These are phyloP conservation scores for Naumovozyma dairenensis DNA, from an alignment of 805 yeast species.

Conservation along the genomic window DNA sequence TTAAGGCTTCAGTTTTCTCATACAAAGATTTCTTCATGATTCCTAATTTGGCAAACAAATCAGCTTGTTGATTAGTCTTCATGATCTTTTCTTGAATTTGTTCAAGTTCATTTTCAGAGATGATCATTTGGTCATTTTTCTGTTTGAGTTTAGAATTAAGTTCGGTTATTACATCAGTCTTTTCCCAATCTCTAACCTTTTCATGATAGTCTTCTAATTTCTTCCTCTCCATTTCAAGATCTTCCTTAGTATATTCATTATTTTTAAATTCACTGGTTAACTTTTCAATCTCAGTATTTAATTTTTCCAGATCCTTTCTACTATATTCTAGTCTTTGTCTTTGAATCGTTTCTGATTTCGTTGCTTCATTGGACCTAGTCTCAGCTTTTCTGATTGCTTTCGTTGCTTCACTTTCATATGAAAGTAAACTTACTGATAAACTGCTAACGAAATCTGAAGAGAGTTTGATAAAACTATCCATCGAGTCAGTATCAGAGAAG, in stretches of 20 bases:
- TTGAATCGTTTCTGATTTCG: slow-evolving; percentile 22
- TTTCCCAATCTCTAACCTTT: slow-evolving; percentile 28
- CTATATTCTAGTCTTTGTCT: slow-evolving; percentile 32
- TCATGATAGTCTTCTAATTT: slow-evolving; percentile 33
- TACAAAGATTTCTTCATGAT: slow-evolving; percentile 23
- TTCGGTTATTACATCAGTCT: slow-evolving; percentile 19
- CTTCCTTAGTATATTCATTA: slow-evolving; percentile 36
- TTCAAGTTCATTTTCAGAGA: slow-evolving; percentile 41
- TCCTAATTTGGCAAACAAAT: slow-evolving; percentile 43
- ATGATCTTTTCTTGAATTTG: slow-evolving; percentile 41
- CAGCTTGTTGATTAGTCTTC: slow-evolving; percentile 47
- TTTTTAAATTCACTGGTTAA: slow-evolving; percentile 33
- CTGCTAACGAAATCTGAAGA: not conserved
- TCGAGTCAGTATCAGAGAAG: not conserved
- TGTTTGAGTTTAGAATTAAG: slow-evolving; percentile 31
- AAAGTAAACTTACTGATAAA: not conserved
- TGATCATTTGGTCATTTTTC: slow-evolving; percentile 30
- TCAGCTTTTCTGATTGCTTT: slow-evolving; percentile 1
- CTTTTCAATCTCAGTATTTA: slow-evolving; percentile 29
- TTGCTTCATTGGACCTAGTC: slow-evolving; percentile 11
- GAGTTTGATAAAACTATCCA: not conserved
- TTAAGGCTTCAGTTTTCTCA: slow-evolving; percentile 11
- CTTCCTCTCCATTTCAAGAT: slow-evolving; percentile 36
- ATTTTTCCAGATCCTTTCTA: slow-evolving; percentile 36
- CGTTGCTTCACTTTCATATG: not conserved